Base-by-base conservation (phyloP, 2,329 filamentous ascomycete genomes). In the Fusarium subtropicale region DNA sequence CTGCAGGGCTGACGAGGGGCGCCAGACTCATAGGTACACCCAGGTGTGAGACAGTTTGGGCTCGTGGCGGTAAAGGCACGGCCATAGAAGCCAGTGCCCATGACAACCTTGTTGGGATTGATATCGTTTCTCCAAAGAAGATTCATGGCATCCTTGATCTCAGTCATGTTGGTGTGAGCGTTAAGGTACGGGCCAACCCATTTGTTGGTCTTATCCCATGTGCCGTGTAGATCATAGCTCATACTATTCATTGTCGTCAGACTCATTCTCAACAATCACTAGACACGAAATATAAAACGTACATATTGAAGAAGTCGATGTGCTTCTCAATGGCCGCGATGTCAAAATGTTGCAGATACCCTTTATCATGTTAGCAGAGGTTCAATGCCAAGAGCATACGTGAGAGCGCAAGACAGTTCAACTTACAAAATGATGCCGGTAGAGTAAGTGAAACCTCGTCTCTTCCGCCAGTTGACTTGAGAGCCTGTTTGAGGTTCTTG, bases 51-150 rank as follows among this genome's bases (percentile, higher is more conserved):
- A 45, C 74, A 76, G 5, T 18, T 31, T 4, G 71, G 28, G 12
- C 63, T 56, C 1, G 62, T 20, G 2, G 65, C 39, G 15, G 36
- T 53, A 33, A 66, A 66, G 9, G 61, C 34, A 1, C 74, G 69
- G 1, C 81, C 81, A 58, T 86, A 86, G 50, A 82, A 85, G 5
- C 73, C 81, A 5, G 80, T 22, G 16, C 50, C 50, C 5, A 87
- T 57, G 7, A 72, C 75, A 9, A 88, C 75, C 38, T 83, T 81
- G 1, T 61, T 46, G 0, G 84, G 79, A 3, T 76, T 59, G 20
- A 88, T 75, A 30, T 80, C 69, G 31, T 78, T 81, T 8, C 81
- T 76, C 83, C 85, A 86, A 4, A 87, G 71, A 0, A 86, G 79
- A 2, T 85, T 78, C 0, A 85, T 57, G 0, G 74, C 75, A 1